phyloP scores from a whole-genome alignment of 2,329 filamentous ascomycete species.

The Monosporascus sp. region DNA sequence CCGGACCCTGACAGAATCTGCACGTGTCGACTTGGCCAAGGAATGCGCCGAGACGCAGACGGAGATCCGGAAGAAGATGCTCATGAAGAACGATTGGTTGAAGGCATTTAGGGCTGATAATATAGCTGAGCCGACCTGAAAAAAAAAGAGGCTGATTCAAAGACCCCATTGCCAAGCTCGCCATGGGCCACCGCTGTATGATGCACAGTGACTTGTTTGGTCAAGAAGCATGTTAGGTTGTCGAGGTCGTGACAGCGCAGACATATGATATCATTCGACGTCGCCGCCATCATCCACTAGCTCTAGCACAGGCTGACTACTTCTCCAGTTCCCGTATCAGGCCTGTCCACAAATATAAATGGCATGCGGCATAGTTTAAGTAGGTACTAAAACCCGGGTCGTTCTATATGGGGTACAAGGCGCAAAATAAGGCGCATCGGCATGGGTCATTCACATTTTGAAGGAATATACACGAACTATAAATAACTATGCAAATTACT shows the following conservation, averaged over 20 bases:
- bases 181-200: constrained; percentile 16
- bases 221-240: constrained; percentile 10
- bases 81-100: constrained; percentile 18
- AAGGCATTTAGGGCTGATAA: constrained; percentile 13
- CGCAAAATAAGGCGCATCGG: too few relatives aligned
- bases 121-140: constrained; percentile 1
- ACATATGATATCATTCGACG: constrained; percentile 7
- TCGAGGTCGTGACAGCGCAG: constrained; percentile 13
- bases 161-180: constrained; percentile 7
- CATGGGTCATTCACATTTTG: too few relatives aligned
- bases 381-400: too few relatives aligned
- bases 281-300: constrained; percentile 6
- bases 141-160: constrained; percentile 3
- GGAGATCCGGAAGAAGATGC: constrained; percentile 12
- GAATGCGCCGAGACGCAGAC: constrained; percentile 13
- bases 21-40: not conserved
- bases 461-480: too few relatives aligned
- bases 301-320: too few relatives aligned
- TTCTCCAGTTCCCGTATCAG: too few relatives aligned
- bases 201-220: constrained; percentile 15
- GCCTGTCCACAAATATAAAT: too few relatives aligned
- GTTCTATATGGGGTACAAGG: too few relatives aligned
- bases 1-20: too few relatives aligned
- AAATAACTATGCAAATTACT: too few relatives aligned
- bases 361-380: too few relatives aligned